A percentile compares a stretch with the other conserved stretches of the same genome.
These are phyloP conservation scores for Pneumocystis jirovecii DNA, from an alignment of 1,139 yeast species.

Conservation along the genomic window DNA sequence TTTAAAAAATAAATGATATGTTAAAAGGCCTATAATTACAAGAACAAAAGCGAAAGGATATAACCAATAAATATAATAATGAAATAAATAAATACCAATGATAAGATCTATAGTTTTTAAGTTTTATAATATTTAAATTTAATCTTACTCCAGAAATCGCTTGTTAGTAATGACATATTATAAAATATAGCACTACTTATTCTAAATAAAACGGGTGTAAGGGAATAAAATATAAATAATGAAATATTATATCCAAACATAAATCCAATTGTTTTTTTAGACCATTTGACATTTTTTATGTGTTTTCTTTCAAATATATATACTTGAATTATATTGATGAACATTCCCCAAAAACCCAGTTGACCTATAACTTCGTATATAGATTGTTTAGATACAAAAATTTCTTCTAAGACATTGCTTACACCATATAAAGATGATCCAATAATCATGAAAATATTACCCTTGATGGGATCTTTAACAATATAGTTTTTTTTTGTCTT, in stretches of 20 bases:
- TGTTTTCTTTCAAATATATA: constrained; percentile 30
- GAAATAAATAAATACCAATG: constrained; percentile 30
- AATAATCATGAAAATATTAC: constrained; percentile 31
- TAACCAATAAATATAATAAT: constrained; percentile 31
- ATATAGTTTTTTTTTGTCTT: constrained; percentile 28
- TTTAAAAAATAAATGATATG: constrained; percentile 25
- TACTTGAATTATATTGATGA: constrained; percentile 31
- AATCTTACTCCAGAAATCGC: constrained; percentile 28
- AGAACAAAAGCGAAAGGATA: constrained; percentile 33
- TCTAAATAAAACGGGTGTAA: constrained; percentile 31
- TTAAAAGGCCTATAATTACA: constrained; percentile 28
- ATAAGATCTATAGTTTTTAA: constrained; percentile 20
- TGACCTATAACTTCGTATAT: constrained; percentile 31
- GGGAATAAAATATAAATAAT: constrained; percentile 26
- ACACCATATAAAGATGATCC: constrained; percentile 33
- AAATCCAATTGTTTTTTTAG: constrained; percentile 28
- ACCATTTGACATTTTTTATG: constrained; percentile 27
- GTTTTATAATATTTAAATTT: not conserved
- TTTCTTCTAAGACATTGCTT: constrained; percentile 31
- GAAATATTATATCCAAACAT: constrained; percentile 30
- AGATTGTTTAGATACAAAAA: constrained; percentile 31
- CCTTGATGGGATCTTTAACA: constrained; percentile 28
- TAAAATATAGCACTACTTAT: constrained; percentile 35
- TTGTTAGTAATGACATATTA: constrained; percentile 30
- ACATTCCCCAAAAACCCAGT: constrained; percentile 29